Percentiles rank a stretch among this genome's conserved stretches.
Evolutionary conservation across 345 rosid genomes (phyloP).

Genomic region (Geranium rotundifolium): DNA sequence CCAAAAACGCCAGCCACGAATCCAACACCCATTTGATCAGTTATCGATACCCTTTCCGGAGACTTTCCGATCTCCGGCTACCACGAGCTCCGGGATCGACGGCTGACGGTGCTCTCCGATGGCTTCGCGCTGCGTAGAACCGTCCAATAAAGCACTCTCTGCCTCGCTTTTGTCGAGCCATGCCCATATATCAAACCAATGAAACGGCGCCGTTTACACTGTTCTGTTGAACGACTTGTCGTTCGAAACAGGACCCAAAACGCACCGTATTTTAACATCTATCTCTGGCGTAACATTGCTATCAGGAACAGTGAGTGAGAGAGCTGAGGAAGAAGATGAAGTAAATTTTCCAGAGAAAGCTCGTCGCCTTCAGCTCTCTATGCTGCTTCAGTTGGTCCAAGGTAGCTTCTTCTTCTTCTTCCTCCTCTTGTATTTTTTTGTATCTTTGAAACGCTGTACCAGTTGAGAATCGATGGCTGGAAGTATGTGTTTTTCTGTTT

Average conservation of each 20-base stretch:
- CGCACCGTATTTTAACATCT: no score
- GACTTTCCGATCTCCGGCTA: neutral
- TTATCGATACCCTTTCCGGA: neutral
- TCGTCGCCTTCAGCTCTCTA: neutral
- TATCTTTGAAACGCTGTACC: no score
- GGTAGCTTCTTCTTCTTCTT: neutral
- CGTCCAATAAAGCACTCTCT: no score
- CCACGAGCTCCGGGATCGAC: constrained; percentile 1
- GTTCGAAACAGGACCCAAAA: no score
- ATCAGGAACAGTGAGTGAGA: neutral
- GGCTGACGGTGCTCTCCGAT: neutral
- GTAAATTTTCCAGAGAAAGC: neutral
- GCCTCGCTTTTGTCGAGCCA: no score
- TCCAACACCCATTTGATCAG: constrained; percentile 42
- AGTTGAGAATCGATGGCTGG: no score
- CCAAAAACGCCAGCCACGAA: constrained; percentile 57
- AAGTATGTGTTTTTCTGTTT: no score
- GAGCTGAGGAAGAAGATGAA: neutral
- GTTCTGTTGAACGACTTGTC: no score
- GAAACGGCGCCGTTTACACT: neutral
- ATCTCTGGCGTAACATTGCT: no score
- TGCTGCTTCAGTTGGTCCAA: neutral
- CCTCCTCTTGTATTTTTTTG: no score
- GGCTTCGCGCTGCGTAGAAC: neutral
- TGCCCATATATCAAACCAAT: neutral